phyloP scores from a whole-genome alignment of 495 filamentous ascomycete species.

The Penicillium atrosanguineum region DNA sequence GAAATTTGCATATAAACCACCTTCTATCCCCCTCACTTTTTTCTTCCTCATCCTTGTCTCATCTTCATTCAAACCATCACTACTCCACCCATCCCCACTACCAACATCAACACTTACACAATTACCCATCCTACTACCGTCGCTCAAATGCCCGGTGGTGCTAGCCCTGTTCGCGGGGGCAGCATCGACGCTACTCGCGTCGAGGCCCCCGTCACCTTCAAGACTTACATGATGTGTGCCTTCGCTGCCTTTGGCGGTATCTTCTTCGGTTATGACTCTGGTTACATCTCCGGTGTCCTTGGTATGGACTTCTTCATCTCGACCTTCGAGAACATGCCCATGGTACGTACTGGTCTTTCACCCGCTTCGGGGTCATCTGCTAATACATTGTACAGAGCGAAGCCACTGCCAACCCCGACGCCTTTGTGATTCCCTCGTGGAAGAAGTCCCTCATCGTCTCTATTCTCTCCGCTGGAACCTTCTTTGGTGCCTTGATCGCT shows the following conservation, averaged over 20 bases:
- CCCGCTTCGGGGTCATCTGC: neutral
- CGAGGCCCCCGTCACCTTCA: constrained; percentile 62
- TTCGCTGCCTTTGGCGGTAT: constrained; percentile 61
- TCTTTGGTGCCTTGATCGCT: constrained; percentile 70
- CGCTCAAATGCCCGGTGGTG: constrained; percentile 23
- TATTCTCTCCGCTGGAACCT: constrained; percentile 72
- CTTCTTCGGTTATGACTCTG: constrained; percentile 55
- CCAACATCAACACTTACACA: neutral
- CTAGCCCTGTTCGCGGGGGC: constrained; percentile 15
- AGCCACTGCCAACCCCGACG: constrained; percentile 19
- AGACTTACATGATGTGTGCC: constrained; percentile 61
- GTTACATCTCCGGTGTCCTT: constrained; percentile 54
- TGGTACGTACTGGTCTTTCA: constrained; percentile 21
- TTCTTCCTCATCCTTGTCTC: constrained; percentile 3
- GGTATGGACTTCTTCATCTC: constrained; percentile 52
- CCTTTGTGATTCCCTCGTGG: constrained; percentile 46
- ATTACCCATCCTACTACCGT: constrained; percentile 5
- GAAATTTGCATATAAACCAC: constrained; percentile 15
- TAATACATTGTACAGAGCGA: constrained; percentile 18
- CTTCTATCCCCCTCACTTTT: constrained; percentile 1
- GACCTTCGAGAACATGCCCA: constrained; percentile 30
- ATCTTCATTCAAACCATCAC: neutral
- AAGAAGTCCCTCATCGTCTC: constrained; percentile 66
- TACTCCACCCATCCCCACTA: neutral
- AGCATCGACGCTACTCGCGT: constrained; percentile 42